These are phyloP conservation scores for Fusarium sp. DNA, from an alignment of 2,329 filamentous ascomycete genomes.

Conservation along the genomic window DNA sequence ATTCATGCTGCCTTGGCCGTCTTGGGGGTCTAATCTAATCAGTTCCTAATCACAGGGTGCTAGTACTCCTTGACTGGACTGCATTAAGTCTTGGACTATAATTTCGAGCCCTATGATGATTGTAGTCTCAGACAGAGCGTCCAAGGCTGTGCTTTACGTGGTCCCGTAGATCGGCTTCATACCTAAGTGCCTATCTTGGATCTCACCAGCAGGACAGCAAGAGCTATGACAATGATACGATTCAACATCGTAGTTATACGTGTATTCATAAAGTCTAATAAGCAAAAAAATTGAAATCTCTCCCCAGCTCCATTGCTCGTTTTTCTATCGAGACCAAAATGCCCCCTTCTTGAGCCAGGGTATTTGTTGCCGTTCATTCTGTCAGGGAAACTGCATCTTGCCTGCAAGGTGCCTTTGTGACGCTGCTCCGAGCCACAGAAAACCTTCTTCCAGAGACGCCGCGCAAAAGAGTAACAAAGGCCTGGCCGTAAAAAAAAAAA, in stretches of 20 bases:
- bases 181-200: no score
- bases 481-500: neutral
- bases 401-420: conserved; percentile 35
- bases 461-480: conserved; percentile 8
- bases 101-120: neutral
- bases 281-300: neutral
- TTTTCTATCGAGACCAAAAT: neutral
- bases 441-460: conserved; percentile 19
- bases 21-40: neutral
- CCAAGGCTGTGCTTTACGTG: neutral
- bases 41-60: neutral
- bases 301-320: conserved; percentile 9
- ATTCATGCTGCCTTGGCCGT: neutral
- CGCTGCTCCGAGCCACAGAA: conserved; percentile 6
- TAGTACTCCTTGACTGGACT: neutral
- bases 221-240: neutral
- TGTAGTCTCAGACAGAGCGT: neutral
- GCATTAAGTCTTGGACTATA: neutral
- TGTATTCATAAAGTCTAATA: conserved; percentile 30
- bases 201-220: neutral
- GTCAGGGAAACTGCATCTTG: conserved; percentile 24
- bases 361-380: conserved; percentile 20
- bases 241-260: neutral
- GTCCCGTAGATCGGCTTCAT: neutral
- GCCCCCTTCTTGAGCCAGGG: conserved; percentile 5